Conservation (phyloP, 108 stramenopile genomes). For the Skeletonema costatum region DNA sequence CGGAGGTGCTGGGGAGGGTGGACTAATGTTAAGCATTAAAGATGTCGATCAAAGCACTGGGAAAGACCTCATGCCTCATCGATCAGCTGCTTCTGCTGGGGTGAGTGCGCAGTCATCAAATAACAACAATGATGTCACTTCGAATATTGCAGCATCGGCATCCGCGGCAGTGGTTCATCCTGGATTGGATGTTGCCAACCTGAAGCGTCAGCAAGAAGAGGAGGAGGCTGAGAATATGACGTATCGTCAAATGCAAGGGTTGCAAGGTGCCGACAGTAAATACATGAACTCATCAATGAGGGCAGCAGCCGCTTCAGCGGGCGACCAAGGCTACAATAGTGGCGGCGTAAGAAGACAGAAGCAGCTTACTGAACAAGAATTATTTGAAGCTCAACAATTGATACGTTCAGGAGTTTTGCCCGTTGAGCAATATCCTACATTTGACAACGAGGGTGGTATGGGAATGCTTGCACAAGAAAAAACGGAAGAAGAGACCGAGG, state of each 20-base stretch:
- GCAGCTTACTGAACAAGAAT: conserved; percentile 93
- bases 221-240: conserved; percentile 63
- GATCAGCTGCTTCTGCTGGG: conserved; percentile 45
- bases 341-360: conserved; percentile 65
- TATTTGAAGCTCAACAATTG: conserved; percentile 97
- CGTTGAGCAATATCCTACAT: conserved; percentile 96
- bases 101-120: not conserved
- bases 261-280: conserved; percentile 17
- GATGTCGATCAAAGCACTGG: conserved; percentile 96
- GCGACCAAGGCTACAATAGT: not conserved
- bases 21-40: conserved; percentile 84
- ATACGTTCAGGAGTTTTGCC: conserved; percentile 96
- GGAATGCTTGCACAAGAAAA: conserved; percentile 94
- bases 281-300: conserved; percentile 17
- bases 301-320: conserved; percentile 9
- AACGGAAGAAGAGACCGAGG: conserved; percentile 95
- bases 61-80: conserved; percentile 87
- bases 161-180: conserved; percentile 79
- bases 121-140: conserved; percentile 21
- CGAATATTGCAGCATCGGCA: conserved; percentile 27
- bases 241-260: conserved; percentile 33
- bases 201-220: conserved; percentile 70
- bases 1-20: conserved; percentile 52
- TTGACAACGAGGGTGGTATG: conserved; percentile 89
- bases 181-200: conserved; percentile 84